phyloP scores from a whole-genome alignment of 129 eudicot species.

The Mikania micrantha region DNA sequence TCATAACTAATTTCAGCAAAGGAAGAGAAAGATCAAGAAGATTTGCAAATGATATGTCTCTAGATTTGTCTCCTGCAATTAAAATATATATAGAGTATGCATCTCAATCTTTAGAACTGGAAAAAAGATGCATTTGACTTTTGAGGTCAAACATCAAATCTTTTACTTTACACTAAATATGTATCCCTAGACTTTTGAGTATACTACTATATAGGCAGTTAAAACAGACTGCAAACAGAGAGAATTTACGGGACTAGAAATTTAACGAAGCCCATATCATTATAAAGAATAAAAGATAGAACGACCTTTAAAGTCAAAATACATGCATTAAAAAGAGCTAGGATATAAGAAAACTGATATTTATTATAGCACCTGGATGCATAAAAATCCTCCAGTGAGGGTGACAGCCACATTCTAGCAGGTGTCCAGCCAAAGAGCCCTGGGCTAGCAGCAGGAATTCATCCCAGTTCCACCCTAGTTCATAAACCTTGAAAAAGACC shows the following conservation, averaged over 20 bases:
- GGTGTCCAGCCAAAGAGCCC: too few species aligned
- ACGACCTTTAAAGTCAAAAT: constrained; percentile 17
- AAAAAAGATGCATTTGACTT: background rate
- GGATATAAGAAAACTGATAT: background rate
- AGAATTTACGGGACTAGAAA: background rate
- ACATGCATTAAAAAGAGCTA: background rate
- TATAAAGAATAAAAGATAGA: background rate
- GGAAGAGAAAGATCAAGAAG: constrained; percentile 74
- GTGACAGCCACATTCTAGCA: too few species aligned
- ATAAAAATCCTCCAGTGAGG: constrained; percentile 97
- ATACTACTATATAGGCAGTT: too few species aligned
- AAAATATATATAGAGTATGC: constrained; percentile 6
- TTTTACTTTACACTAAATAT: background rate
- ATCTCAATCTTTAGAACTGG: background rate
- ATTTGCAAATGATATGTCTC: constrained; percentile 49
- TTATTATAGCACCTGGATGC: constrained; percentile 90
- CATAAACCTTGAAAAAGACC: constrained; percentile 59
- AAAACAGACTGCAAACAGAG: background rate
- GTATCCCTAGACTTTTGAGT: background rate
- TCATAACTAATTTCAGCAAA: constrained; percentile 67
- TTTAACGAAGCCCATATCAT: background rate
- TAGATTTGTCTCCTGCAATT: constrained; percentile 64
- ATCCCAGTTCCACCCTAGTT: constrained; percentile 98
- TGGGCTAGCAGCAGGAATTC: constrained; percentile 7
- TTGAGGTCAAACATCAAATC: constrained; percentile 5